Conservation (phyloP, 768 basidiomycete genomes). For the Scleroderma bovista region DNA sequence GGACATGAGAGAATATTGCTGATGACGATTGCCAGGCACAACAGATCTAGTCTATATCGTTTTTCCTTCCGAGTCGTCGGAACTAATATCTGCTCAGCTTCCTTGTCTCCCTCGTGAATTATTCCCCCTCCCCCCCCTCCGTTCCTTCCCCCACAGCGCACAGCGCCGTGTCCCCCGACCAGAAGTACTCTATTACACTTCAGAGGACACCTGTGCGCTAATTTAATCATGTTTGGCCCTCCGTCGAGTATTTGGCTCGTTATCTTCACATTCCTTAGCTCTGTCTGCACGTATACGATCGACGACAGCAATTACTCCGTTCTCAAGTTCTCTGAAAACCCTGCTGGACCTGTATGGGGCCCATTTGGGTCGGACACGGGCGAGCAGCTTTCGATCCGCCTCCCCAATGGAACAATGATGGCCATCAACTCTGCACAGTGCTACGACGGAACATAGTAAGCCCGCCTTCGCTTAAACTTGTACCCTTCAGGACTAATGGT, state of each 20-base stretch:
- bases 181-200: background rate
- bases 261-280: background rate
- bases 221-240: conserved; percentile 6
- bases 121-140: background rate
- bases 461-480: background rate
- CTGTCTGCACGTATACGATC: conserved; percentile 20
- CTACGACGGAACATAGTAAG: conserved; percentile 24
- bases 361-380: conserved; percentile 18
- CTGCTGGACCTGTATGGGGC: conserved; percentile 22
- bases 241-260: background rate
- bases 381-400: conserved; percentile 13
- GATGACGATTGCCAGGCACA: too few species aligned
- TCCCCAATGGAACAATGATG: conserved; percentile 24
- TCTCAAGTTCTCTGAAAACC: conserved; percentile 24
- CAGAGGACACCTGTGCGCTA: background rate
- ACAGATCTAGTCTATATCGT: too few species aligned
- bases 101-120: background rate
- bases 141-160: background rate
- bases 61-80: background rate
- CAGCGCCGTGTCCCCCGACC: background rate
- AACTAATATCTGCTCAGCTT: background rate
- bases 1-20: too few species aligned
- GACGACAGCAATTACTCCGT: conserved; percentile 22
- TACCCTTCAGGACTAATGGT: background rate
- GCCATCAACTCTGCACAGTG: conserved; percentile 17